These are phyloP conservation scores for Metschnikowia borealis DNA, from an alignment of 805 yeast genomes.

Conservation along the genomic window DNA sequence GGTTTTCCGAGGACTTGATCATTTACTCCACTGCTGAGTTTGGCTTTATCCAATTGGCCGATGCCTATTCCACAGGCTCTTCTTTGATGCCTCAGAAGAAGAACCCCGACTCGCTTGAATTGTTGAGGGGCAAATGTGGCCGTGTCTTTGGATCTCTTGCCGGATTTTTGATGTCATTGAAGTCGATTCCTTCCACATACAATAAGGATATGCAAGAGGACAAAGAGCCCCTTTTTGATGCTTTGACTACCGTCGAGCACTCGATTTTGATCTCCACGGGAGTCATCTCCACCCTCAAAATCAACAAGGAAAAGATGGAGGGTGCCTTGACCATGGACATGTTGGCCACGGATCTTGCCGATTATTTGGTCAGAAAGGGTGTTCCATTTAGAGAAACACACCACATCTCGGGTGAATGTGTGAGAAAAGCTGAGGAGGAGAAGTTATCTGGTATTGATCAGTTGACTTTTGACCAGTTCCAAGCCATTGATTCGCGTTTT, in stretches of 20 bases:
- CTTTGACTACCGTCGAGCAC: conserved; percentile 85
- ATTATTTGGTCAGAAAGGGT: conserved; percentile 93
- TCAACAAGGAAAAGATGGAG: conserved; percentile 73
- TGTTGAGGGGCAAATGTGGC: conserved; percentile 95
- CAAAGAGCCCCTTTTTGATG: conserved; percentile 96
- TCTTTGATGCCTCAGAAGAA: conserved; percentile 99
- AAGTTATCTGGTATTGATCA: conserved; percentile 82
- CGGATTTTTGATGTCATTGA: conserved; percentile 94
- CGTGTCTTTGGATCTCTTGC: conserved; percentile 93
- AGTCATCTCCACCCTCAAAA: conserved; percentile 80
- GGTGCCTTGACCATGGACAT: conserved; percentile 95
- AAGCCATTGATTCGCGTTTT: conserved; percentile 76
- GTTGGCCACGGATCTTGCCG: conserved; percentile 98
- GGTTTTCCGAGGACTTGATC: conserved; percentile 91
- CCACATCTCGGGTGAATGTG: conserved; percentile 98
- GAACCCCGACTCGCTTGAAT: conserved; percentile 94
- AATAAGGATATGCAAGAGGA: conserved; percentile 99
- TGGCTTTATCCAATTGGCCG: conserved; percentile 89
- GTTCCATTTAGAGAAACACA: conserved; percentile 99
- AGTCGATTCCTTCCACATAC: conserved; percentile 96
- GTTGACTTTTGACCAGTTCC: conserved; percentile 70
- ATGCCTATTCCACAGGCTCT: conserved; percentile 97
- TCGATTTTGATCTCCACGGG: conserved; percentile 94
- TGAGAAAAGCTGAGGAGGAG: conserved; percentile 78
- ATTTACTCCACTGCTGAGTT: conserved; percentile 97